Evolutionary conservation across 1,139 yeast species (phyloP), one percentile per base, ranked within the genome.

Genomic region (Saccharomycopsis crataegensis): DNA sequence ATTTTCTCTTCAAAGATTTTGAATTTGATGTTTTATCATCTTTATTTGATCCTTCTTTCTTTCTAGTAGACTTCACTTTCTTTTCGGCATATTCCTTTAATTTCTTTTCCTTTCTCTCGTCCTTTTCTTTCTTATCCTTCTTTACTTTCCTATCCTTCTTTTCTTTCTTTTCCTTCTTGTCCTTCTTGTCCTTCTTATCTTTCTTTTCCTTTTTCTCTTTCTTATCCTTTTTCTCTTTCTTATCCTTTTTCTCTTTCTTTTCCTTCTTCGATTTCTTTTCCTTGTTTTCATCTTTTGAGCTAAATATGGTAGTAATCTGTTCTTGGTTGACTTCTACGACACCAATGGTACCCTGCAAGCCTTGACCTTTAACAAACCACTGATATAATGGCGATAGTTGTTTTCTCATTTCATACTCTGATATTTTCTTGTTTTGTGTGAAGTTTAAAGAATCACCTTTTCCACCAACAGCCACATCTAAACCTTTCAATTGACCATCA

Each of bases 401-500:
- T 62, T 79, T 72, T 55, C 80, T 67, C 58, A 86, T 66, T 60
- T 75, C 70, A 64, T 76, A 56, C 60, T 80, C 70, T 53, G 71
- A 64, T 54, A 66, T 70, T 63, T 69, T 61, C 56, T 74, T 75
- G 54, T 76, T 76, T 55, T 77, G 83, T 43, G 72, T 73, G 59
- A 70, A 64, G 55, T 65, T 64, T 12, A 78, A 68, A 2, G 59
- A 61, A 17, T 66, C 70, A 1, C 67, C 65, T 36, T 65, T 72
- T 28, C 48, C 42, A 17, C 22, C 12, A 9, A 32, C 46, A 6
- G 46, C 22, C 7, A 90, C 93, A 56, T 87, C 91, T 49, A 93
- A 67, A 22, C 80, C 78, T 65, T 88, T 88, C 59, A 93, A 76
- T 62, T 90, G 96, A 1, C 96, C 96, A 67, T 93, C 98, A 70